Evolutionary conservation across 2,329 filamentous ascomycete genomes (phyloP).

Genomic region (Apiospora aurea): DNA sequence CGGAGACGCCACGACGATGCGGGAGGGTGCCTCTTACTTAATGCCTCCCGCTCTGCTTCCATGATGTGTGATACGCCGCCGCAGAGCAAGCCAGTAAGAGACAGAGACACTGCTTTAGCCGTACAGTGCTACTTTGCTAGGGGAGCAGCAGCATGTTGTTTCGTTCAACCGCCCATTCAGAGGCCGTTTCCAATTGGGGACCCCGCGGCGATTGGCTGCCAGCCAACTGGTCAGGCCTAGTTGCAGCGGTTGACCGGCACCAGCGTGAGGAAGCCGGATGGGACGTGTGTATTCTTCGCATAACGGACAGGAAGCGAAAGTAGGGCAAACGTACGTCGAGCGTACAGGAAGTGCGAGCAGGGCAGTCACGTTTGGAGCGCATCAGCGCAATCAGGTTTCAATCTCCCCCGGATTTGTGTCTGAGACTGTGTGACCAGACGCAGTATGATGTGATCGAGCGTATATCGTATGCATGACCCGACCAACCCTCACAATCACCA

Average conservation of each 20-base stretch:
- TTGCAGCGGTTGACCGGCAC: constrained; percentile 26
- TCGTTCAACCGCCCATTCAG: constrained; percentile 22
- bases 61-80: neutral
- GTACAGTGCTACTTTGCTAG: neutral
- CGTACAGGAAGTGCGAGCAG: neutral
- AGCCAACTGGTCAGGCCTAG: constrained; percentile 23
- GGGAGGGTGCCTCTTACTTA: constrained; percentile 9
- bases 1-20: neutral
- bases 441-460: constrained; percentile 19
- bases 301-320: neutral
- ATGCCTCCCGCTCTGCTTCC: neutral
- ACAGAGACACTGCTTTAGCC: neutral
- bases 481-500: constrained; percentile 3
- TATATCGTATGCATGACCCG: neutral
- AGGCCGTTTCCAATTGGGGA: neutral
- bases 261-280: constrained; percentile 14
- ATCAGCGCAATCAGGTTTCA: neutral
- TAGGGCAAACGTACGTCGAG: too few species aligned
- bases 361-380: neutral
- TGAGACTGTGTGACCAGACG: neutral
- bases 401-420: neutral
- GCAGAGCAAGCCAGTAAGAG: neutral
- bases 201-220: constrained; percentile 25
- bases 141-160: constrained; percentile 4
- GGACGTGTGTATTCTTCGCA: neutral